Evolutionary conservation across 306 rosid species (phyloP).

Genomic region (Calophaca sinica): DNA sequence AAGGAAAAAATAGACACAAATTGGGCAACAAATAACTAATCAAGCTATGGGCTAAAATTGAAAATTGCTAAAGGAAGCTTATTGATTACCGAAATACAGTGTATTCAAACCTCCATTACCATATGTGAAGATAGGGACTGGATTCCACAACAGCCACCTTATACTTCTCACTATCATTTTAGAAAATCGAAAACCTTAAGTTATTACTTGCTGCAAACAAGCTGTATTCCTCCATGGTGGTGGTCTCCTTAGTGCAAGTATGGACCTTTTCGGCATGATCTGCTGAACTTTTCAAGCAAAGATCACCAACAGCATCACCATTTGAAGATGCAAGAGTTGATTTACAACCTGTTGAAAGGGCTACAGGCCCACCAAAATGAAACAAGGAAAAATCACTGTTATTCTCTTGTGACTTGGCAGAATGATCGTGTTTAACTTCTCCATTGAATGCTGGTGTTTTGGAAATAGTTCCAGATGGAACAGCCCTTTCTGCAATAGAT

Average conservation of each 20-base stretch:
- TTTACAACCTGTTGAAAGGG: constrained; percentile 66
- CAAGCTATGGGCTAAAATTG: constrained; percentile 58
- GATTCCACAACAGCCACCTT: constrained; percentile 69
- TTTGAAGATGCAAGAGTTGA: constrained; percentile 51
- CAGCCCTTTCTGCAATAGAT: constrained; percentile 52
- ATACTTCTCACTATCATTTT: constrained; percentile 63
- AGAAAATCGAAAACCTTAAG: constrained; percentile 78
- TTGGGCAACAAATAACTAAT: constrained; percentile 61
- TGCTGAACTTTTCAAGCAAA: constrained; percentile 50
- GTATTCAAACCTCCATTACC: constrained; percentile 66
- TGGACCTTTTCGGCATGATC: constrained; percentile 61
- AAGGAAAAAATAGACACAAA: constrained; percentile 57
- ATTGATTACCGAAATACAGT: constrained; percentile 70
- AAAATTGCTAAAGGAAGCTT: constrained; percentile 63
- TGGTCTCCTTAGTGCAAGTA: constrained; percentile 67
- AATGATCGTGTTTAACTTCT: constrained; percentile 54
- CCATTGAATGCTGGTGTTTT: constrained; percentile 50
- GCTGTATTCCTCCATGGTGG: constrained; percentile 85
- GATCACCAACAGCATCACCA: constrained; percentile 55
- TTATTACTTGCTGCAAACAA: constrained; percentile 87
- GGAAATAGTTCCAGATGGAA: constrained; percentile 54
- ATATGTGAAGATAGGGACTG: constrained; percentile 67
- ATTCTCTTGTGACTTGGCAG: constrained; percentile 56
- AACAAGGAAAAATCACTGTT: constrained; percentile 79
- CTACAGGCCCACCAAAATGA: constrained; percentile 94